Conservation (phyloP, 257 asterid species). For the Solanum habrochaites region DNA sequence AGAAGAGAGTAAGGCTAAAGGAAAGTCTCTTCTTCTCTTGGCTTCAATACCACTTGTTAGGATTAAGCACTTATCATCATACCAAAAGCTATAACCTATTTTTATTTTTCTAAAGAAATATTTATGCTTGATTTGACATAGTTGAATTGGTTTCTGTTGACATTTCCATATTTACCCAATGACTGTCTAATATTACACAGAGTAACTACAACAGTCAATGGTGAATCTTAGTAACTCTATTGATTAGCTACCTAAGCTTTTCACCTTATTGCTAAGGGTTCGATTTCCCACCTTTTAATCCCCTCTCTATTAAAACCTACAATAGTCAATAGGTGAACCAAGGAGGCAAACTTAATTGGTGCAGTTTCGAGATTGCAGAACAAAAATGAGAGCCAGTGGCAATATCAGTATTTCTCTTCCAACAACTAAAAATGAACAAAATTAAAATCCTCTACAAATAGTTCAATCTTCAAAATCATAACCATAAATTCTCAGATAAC, state of each 20-base stretch:
- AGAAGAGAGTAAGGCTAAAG: not conserved
- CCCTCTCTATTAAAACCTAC: not conserved
- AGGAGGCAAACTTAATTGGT: not conserved
- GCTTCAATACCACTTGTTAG: not conserved
- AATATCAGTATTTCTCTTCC: not conserved
- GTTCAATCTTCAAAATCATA: not conserved
- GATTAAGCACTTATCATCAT: not conserved
- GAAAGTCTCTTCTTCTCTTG: not conserved
- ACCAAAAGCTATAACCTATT: not conserved
- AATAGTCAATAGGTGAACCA: not conserved
- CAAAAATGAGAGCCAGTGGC: not conserved
- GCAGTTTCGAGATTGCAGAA: not conserved
- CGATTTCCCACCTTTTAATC: not conserved
- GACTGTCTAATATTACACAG: not conserved
- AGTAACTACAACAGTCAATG: not conserved
- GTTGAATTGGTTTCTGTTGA: not conserved
- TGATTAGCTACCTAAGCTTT: not conserved
- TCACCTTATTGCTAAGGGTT: not conserved
- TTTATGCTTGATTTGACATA: not conserved
- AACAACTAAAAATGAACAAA: not conserved
- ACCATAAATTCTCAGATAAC: not conserved
- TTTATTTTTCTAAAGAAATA: not conserved
- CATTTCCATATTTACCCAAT: not conserved
- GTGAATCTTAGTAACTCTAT: not conserved
- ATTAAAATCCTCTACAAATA: not conserved